Percentiles rank a stretch among this genome's conserved stretches.
Conservation (phyloP, 2,329 filamentous ascomycete species). For the Colletotrichum falcatum region DNA sequence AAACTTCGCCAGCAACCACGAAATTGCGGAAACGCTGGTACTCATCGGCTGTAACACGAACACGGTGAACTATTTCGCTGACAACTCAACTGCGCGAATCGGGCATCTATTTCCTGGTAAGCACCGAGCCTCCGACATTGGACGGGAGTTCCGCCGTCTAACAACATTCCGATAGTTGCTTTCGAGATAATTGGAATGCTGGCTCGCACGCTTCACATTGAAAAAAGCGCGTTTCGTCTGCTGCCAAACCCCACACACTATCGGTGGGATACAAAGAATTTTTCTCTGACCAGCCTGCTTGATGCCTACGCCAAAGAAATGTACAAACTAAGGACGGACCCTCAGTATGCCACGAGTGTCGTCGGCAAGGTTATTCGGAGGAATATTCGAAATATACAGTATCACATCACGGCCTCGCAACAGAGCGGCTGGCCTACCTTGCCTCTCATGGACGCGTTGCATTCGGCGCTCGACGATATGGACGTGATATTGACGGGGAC, state of each 20-base stretch:
- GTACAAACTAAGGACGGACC: conserved; percentile 3
- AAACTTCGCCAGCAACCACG: conserved; percentile 60
- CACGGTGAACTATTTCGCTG: conserved; percentile 59
- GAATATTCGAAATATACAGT: conserved; percentile 42
- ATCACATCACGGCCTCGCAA: conserved; percentile 42
- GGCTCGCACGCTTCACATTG: conserved; percentile 61
- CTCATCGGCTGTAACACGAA: conserved; percentile 66
- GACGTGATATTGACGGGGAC: conserved; percentile 58
- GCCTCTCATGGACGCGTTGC: conserved; percentile 53
- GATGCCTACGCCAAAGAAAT: conserved; percentile 53
- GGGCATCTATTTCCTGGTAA: conserved; percentile 64
- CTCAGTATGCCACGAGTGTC: conserved; percentile 1
- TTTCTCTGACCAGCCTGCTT: conserved; percentile 58
- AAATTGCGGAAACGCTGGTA: conserved; percentile 65
- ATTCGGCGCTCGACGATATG: conserved; percentile 55
- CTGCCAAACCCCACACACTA: conserved; percentile 69
- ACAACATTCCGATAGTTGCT: conserved; percentile 55
- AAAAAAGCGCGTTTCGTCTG: conserved; percentile 62
- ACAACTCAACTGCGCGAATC: conserved; percentile 52
- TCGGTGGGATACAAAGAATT: conserved; percentile 64
- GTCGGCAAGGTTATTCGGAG: conserved; percentile 9
- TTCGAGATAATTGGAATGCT: conserved; percentile 72
- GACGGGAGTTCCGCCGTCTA: not conserved
- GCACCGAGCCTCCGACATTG: conserved; percentile 22
- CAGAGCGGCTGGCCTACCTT: conserved; percentile 48